Base-by-base conservation (phyloP, 495 filamentous ascomycete genomes). In the Lophiotrema nucula region DNA sequence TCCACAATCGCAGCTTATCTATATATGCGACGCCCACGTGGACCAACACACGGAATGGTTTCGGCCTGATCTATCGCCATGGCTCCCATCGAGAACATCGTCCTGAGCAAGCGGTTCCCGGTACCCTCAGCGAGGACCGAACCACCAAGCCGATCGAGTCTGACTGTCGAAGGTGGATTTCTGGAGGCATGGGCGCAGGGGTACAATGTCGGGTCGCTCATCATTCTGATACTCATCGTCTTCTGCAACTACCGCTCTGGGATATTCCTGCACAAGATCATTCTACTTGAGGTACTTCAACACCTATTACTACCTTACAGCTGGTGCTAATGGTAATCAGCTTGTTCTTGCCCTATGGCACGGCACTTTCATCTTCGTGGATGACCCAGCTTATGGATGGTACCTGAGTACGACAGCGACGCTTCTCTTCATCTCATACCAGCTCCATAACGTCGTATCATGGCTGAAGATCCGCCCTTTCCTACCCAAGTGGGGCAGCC, bases 401-500 rank as follows among this genome's bases (percentile, higher is more conserved):
- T 66, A 66, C 24, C 53, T 66, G 12, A 58, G 51, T 35, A 15
- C 63, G 0, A 66, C 63, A 4, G 63, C 63, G n/a, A 46, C 52
- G 13, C 47, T 62, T 2, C 53, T 66, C 11, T 61, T 62, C 53
- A 49, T 54, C 26, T 62, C 58, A 6, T 66, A 60, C 39, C 61
- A 52, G 19, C 15, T 62, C 18, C 63, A 66, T 48, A 66, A 66
- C 47, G 42, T 66, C 16, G 48, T 66, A 23, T 54, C 63, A 15
- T 66, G 63, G 63, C 37, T 66, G 1, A 66, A 66, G 33, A 66
- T 62, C 31, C 43, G 52, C 39, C 63, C 63, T 4, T 66, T 66
- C 37, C 53, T 66, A 3, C 57, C 58, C 1, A 50, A n/a, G 22
- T 56, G 53, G 58, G 56, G 56, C 18, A 49, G 48, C 19, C 18